Evolutionary conservation across 2,329 filamentous ascomycete genomes (phyloP).

Genomic region (Fusarium fujikuroi): DNA sequence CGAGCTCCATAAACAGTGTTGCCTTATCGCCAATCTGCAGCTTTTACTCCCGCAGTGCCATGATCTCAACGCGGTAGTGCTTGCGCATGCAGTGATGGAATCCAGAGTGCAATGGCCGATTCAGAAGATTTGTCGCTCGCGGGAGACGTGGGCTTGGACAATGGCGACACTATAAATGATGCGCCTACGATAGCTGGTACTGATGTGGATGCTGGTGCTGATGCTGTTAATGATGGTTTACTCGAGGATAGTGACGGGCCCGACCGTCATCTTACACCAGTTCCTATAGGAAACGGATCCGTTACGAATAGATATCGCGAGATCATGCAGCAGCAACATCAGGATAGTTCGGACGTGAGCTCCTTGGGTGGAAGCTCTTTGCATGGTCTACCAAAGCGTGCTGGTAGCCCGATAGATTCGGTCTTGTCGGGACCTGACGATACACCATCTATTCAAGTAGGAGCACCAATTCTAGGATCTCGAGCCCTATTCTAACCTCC

Average conservation of each 20-base stretch:
- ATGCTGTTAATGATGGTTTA: constrained; percentile 18
- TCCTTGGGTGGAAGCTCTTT: constrained; percentile 59
- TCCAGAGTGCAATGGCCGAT: constrained; percentile 59
- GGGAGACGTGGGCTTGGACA: constrained; percentile 54
- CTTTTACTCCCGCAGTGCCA: constrained; percentile 40
- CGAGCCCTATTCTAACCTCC: constrained; percentile 42
- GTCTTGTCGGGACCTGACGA: constrained; percentile 81
- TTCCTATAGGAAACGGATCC: constrained; percentile 37
- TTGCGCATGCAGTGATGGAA: constrained; percentile 53
- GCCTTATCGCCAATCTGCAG: constrained; percentile 35
- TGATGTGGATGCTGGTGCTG: constrained; percentile 24
- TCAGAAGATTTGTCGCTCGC: constrained; percentile 57
- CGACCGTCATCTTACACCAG: constrained; percentile 33
- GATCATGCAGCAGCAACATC: constrained; percentile 55
- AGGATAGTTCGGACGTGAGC: constrained; percentile 62
- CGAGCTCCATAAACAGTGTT: constrained; percentile 40
- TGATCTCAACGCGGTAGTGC: constrained; percentile 43
- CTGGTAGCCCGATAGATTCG: constrained; percentile 76
- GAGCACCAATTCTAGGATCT: constrained; percentile 33
- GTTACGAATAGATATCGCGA: constrained; percentile 58
- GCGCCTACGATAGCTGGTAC: constrained; percentile 26
- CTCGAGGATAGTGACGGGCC: constrained; percentile 27
- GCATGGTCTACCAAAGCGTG: constrained; percentile 64
- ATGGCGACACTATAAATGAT: constrained; percentile 53
- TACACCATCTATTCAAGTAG: constrained; percentile 83